These are phyloP conservation scores for Pyrenophora graminea DNA, from an alignment of 2,329 filamentous ascomycete species.

Conservation along the genomic window DNA sequence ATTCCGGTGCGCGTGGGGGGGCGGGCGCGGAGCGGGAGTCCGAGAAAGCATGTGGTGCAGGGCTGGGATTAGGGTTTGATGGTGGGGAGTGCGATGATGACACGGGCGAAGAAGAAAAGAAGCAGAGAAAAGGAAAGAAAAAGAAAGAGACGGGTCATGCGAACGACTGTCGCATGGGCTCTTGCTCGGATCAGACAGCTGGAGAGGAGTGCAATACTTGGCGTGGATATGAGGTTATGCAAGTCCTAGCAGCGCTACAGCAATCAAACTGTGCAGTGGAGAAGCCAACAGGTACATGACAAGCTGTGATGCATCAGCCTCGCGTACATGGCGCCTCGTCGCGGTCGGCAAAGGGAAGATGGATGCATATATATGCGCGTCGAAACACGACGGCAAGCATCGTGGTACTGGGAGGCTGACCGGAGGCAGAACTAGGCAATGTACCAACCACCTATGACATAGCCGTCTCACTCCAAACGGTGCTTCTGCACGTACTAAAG, in stretches of 20 bases:
- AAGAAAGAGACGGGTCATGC: no score
- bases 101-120: neutral
- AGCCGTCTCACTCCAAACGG: neutral
- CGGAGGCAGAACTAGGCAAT: no score
- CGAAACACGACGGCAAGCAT: constrained; percentile 23
- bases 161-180: no score
- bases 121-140: neutral
- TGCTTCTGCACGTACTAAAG: constrained; percentile 2
- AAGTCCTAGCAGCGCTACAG: no score
- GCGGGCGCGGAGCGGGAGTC: neutral
- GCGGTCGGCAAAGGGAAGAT: constrained; percentile 22
- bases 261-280: no score
- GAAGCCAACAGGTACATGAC: neutral
- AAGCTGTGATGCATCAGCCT: constrained; percentile 7
- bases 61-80: constrained; percentile 9
- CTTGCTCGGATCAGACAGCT: no score
- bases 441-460: constrained; percentile 7
- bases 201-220: neutral
- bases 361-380: constrained; percentile 20
- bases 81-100: neutral
- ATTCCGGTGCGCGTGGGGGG: constrained; percentile 21
- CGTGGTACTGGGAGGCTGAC: constrained; percentile 6
- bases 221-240: no score
- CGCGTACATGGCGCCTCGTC: constrained; percentile 34
- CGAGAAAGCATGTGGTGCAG: constrained; percentile 2